Base-by-base conservation (phyloP, 352 stramenopile genomes). In the Pythium diclinum region DNA sequence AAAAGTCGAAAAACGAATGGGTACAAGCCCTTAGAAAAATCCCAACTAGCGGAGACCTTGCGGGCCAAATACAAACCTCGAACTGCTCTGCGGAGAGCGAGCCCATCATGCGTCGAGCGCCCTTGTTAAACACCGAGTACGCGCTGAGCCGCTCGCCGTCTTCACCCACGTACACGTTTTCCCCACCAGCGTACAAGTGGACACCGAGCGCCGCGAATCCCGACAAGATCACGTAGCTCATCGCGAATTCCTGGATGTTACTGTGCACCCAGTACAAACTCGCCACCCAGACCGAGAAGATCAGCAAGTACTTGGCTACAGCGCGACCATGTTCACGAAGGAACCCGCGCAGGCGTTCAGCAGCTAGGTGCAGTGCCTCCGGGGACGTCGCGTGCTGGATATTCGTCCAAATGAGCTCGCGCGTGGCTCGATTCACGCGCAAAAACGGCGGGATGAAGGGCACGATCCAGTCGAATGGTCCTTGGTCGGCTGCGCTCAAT, bases 31-130 rank as follows among this genome's bases (percentile, higher is more conserved):
- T 57, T 16, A 19, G 7, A 21, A 19, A 9, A 13, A 10, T 14
- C 17, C 38, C 38, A 13, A 19, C 1, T 30, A 51, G 40, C 6
- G 19, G 21, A 28, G 17, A 21, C 46, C 17, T 33, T 56, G 21
- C 25, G 6, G 28, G 21, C 36, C 47, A 5, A n/a, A 23, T n/a
- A 36, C 52, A 23, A 63, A 89, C 83, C 83, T 94, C 86, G 60
- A 94, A 92, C 59, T 94, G 83, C 42, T 94, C 86, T 32, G 82
- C 85, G 13, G 86, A 92, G 19, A 94, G 71, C 6, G 83, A 91
- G 5, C 86, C 86, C 57, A 92, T 58, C 79, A 94, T 88, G 58
- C 86, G 81, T 53, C 81, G 74, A 11, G 73, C 68, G 16, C 78
- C 76, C 23, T 72, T 75, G 64, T 94, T 94, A 59, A 94, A 94